Conservation (phyloP, 108 stramenopile genomes). For the Conticribra weissflogii region DNA sequence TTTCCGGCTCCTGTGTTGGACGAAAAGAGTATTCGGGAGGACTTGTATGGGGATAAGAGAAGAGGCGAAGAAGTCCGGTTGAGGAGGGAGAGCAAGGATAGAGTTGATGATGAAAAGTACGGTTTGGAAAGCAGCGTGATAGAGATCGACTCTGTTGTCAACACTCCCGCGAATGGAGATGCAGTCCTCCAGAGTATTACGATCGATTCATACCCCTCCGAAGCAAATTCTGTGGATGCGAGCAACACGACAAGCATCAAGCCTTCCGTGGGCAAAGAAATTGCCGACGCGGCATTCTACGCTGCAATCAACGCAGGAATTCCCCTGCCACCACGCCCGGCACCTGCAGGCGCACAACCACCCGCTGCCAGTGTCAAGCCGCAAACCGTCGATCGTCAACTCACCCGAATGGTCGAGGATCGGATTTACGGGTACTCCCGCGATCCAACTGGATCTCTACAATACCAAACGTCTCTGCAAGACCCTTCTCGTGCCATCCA, state of each 20-base stretch:
- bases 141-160: background rate
- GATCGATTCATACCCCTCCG: background rate
- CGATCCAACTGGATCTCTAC: constrained; percentile 45
- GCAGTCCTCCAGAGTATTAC: background rate
- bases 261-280: background rate
- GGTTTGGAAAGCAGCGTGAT: background rate
- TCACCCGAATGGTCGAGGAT: constrained; percentile 85
- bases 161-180: background rate
- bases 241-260: background rate
- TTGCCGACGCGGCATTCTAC: background rate
- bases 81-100: constrained; percentile 25
- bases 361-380: constrained; percentile 19
- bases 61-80: constrained; percentile 29
- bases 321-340: background rate
- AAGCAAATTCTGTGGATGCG: background rate
- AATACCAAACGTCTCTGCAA: constrained; percentile 74
- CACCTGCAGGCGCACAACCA: background rate
- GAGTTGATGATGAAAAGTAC: too few relatives aligned
- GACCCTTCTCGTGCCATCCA: constrained; percentile 71
- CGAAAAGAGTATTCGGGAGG: constrained; percentile 64
- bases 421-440: constrained; percentile 72
- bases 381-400: constrained; percentile 50
- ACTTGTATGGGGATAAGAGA: constrained; percentile 59
- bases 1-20: constrained; percentile 83
- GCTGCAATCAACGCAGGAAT: background rate